These are phyloP conservation scores for Hericium alpestre DNA, from an alignment of 768 basidiomycete genomes.

Conservation along the genomic window DNA sequence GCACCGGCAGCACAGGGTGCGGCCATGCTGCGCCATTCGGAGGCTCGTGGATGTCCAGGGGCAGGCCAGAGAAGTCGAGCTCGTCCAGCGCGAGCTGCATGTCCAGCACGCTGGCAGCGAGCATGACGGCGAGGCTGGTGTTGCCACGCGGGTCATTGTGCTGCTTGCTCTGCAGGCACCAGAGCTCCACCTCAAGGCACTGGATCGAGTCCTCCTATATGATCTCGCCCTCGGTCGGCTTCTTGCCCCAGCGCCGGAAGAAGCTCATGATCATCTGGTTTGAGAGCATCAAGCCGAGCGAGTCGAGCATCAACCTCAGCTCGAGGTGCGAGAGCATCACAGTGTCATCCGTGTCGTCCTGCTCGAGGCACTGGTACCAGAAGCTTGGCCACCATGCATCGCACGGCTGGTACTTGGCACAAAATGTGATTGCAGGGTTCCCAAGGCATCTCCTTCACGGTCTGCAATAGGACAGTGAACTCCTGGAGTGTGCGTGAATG, in stretches of 20 bases:
- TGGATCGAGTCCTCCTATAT: conserved; percentile 70
- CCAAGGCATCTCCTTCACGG: conserved; percentile 56
- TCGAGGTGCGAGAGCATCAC: conserved; percentile 69
- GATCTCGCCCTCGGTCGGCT: conserved; percentile 57
- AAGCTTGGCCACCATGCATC: conserved; percentile 82
- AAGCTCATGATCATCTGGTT: conserved; percentile 69
- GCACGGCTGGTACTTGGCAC: conserved; percentile 95
- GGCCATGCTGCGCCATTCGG: not conserved
- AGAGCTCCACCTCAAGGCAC: conserved; percentile 79
- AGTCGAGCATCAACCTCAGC: conserved; percentile 91
- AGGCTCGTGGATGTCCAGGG: conserved; percentile 21
- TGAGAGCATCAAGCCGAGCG: conserved; percentile 87
- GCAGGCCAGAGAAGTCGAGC: conserved; percentile 54
- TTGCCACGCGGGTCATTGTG: conserved; percentile 33
- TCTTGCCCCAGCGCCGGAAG: conserved; percentile 62
- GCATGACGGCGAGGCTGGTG: conserved; percentile 45
- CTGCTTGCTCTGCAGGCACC: conserved; percentile 62
- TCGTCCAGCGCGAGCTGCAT: conserved; percentile 33
- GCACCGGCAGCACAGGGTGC: not conserved
- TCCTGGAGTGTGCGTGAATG: conserved; percentile 67
- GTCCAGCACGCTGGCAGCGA: conserved; percentile 29
- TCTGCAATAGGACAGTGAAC: conserved; percentile 53
- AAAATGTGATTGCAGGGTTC: conserved; percentile 64
- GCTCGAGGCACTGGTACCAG: conserved; percentile 80
- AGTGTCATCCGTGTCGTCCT: conserved; percentile 86